Percentiles rank a stretch among this genome's conserved stretches.
Evolutionary conservation across 1,139 yeast species (phyloP).

Genomic region (Zygoascus sp.): DNA sequence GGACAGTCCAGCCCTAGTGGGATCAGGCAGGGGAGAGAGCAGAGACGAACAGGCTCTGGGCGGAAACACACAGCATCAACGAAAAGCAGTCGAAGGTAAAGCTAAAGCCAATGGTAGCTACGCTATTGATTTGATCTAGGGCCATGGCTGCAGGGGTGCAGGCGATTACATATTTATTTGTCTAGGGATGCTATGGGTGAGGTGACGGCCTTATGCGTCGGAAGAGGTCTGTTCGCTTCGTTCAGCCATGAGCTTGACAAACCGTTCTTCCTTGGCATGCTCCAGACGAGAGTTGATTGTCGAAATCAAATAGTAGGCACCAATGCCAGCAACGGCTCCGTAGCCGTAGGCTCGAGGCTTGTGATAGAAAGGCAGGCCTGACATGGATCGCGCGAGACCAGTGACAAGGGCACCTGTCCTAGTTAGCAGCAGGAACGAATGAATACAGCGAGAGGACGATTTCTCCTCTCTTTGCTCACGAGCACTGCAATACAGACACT

Average conservation of each 20-base stretch:
- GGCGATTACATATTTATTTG: too few species aligned
- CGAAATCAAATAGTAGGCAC: constrained; percentile 8
- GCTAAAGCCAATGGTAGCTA: not conserved
- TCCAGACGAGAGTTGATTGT: constrained; percentile 7
- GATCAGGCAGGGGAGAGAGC: too few species aligned
- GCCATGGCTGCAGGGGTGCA: too few species aligned
- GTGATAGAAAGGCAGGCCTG: constrained; percentile 11
- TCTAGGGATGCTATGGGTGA: not conserved
- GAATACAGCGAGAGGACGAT: not conserved
- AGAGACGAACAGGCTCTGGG: too few species aligned
- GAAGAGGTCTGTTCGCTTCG: not conserved
- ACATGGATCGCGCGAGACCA: constrained; percentile 8
- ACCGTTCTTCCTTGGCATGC: constrained; percentile 11
- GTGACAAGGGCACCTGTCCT: constrained; percentile 9
- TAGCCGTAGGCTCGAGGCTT: constrained; percentile 8
- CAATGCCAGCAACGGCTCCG: constrained; percentile 12
- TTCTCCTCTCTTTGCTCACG: too few species aligned
- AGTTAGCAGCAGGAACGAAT: not conserved
- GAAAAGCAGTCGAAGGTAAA: not conserved
- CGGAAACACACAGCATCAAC: not conserved
- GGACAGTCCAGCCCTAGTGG: too few species aligned
- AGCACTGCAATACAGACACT: too few species aligned
- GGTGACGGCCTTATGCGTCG: not conserved
- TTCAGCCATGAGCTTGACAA: constrained; percentile 10
- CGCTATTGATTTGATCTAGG: not conserved